Base-by-base conservation (phyloP, 257 asterid genomes). In the Mentha longifolia region DNA sequence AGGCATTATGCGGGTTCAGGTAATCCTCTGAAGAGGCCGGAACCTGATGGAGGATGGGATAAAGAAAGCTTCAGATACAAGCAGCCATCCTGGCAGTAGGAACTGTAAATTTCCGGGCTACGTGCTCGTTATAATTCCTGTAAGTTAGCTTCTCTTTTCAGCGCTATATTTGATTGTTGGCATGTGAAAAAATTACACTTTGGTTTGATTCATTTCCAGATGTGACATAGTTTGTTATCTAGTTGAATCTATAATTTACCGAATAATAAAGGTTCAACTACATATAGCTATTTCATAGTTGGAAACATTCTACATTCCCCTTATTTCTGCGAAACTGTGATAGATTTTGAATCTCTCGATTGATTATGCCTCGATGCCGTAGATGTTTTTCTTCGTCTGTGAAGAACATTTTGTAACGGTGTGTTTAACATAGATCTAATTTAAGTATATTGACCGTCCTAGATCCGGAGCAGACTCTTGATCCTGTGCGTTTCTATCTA, bases 1-100 rank as follows among this genome's bases (percentile, higher is more conserved):
- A 75, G 94, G 78, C 79, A 80, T 74, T 85, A 70, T 76, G 75
- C 85, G 1, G 81, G 75, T 41, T 67, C 95, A 25, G 82, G 92
- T 55, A 86, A 88, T 71, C 68, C 70, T 57, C 43, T 81, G 77
- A 93, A 89, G 83, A 82, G 98, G 83, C 78, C 84, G 68, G 97
- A 91, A 74, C 95, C 92, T 0, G 98, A 94, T 9, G 96, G 88
- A 73, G 92, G 95, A 16, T 79, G 87, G 89, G 97, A 88, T 20
- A 75, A 70, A 28, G 97, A 89, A 41, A 78, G 71, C 84, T 78
- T 85, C 85, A 83, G 92, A 76, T 83, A 74, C 80, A 93, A 87
- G 83, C 97, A 89, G 70, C 75, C 94, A 31, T 82, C 96, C 3
- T 82, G 92, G 95, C 92, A 89, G 68, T 82, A 83, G 83, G 55